Base-by-base conservation (phyloP, 805 yeast genomes). In the Zygoascus tannicola region DNA sequence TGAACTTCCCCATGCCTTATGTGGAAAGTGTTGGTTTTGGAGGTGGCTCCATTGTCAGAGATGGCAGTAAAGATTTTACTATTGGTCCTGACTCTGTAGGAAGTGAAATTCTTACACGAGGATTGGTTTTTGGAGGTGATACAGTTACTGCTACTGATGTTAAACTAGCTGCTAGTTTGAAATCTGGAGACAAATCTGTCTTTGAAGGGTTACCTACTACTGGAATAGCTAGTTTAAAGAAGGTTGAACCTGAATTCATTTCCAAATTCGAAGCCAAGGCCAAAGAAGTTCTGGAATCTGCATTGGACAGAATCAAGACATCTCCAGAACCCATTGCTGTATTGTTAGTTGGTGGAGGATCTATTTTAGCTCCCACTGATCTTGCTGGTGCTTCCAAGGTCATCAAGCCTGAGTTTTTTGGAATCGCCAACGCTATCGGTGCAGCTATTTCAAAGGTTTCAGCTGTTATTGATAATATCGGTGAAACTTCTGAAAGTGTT, bases 381-480 rank as follows among this genome's bases (percentile, higher is more conserved):
- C 41, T 68, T 14, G 60, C 61, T n/a, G 75, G 75, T 20, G 70
- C 71, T 4, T 63, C 70, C 1, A 56, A 59, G 32, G 69, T 71
- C 4, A 53, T 69, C 37, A 56, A 65, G 40, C 75, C 75, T 3
- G 64, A 65, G 21, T 70, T 49, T 46, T 63, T 55, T 52, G 62
- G 63, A 33, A 71, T 69, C 44, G 75, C 75, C 4, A 71, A 71
- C 55, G 76, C 76, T 2, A 68, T 71, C 41, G 75, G 74, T 38
- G 74, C 75, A 15, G 74, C 74, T 2, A 53, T 70, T 54, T 72
- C 71, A 16, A 69, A 69, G 46, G 58, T 71, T 4, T 64, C 72
- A 20, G 54, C 62, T 5, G 55, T 55, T 12, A 44, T 59, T 62
- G 42, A 39, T 20, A 28, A 5, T 22, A 56, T 49, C 21, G 49